Evolutionary conservation across 129 eudicot genomes (phyloP), one percentile per base, ranked within the genome.

Genomic region (Calendula officinalis): DNA sequence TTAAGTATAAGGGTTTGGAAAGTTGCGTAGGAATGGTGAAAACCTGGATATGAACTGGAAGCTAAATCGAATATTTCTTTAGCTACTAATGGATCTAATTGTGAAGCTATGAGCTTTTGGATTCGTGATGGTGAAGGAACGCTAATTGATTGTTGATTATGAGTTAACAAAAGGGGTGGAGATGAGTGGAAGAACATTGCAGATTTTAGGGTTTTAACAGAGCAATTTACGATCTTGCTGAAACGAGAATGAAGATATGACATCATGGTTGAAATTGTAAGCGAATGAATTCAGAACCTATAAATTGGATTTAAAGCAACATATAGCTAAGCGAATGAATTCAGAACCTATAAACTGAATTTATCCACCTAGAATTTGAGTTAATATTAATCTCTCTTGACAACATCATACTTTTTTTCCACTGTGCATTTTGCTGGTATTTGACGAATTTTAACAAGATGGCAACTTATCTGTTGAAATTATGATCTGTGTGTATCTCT

Each of bases 41-140:
- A 87, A 77, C 66, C 6, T 55, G 84, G 95, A 81, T 64, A 79
- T 69, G 49, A 57, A 52, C 46, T n/a, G 3, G 94, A 75, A 32
- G 97, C 84, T 40, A 91, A 70, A 45, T 87, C 86, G 66, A 91
- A 91, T 33, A 91, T 84, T 60, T 84, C 97, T 64, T 80, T 78
- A 3, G 96, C 97, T 6, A 91, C 75, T 39, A 91, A 86, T 16
- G 97, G 96, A 38, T 91, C 96, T 2, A 90, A 56, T 74, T 87
- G 94, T 12, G 85, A 73, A 12, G 90, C 68, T 4, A 89, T 73
- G 46, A 89, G 78, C 65, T 85, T 89, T 15, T 78, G 87, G 56
- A 85, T 70, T 48, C 79, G 80, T 50, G 94, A 65, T 30, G 89
- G 85, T 38, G 96, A 83, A 9, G 66, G 73, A 34, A 76, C 35